Evolutionary conservation across 2,329 filamentous ascomycete species (phyloP).

Genomic region (Fusarium gaditjirri): DNA sequence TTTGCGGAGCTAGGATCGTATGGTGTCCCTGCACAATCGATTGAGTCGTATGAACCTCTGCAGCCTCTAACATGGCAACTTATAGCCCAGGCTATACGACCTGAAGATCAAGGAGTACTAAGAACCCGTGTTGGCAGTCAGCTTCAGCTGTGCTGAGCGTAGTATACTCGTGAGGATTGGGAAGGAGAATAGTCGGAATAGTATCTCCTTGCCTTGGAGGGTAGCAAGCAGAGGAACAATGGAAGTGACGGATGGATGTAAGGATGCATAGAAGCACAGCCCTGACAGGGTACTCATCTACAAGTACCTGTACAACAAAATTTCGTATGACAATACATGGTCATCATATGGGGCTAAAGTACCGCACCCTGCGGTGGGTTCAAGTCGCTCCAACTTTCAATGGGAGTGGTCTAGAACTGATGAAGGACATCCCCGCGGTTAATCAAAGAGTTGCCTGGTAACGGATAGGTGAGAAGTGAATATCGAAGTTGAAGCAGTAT

Average conservation of each 20-base stretch:
- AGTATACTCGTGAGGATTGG: background rate
- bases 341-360: slow-evolving; percentile 50
- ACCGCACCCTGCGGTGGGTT: slow-evolving; percentile 40
- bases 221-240: slow-evolving; percentile 17
- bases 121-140: slow-evolving; percentile 6
- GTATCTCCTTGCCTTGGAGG: slow-evolving; percentile 8
- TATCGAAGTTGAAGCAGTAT: background rate
- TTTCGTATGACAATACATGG: slow-evolving; percentile 51
- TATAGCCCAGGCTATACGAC: slow-evolving; percentile 11
- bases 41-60: slow-evolving; percentile 7
- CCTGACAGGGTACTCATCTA: slow-evolving; percentile 41
- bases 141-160: background rate
- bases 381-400: slow-evolving; percentile 32
- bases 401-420: slow-evolving; percentile 42
- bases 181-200: slow-evolving; percentile 24
- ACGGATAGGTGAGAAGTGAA: slow-evolving; percentile 1
- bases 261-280: slow-evolving; percentile 23
- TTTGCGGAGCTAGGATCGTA: slow-evolving; percentile 32
- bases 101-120: slow-evolving; percentile 6
- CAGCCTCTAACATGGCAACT: slow-evolving; percentile 1
- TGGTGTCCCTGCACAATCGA: slow-evolving; percentile 34
- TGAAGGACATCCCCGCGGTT: slow-evolving; percentile 25
- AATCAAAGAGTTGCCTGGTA: slow-evolving; percentile 17
- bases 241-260: slow-evolving; percentile 13
- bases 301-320: slow-evolving; percentile 49